Percentiles rank a stretch among this genome's conserved stretches.
Conservation (phyloP, 83 land plant genomes). For the Picea engelmannii region DNA sequence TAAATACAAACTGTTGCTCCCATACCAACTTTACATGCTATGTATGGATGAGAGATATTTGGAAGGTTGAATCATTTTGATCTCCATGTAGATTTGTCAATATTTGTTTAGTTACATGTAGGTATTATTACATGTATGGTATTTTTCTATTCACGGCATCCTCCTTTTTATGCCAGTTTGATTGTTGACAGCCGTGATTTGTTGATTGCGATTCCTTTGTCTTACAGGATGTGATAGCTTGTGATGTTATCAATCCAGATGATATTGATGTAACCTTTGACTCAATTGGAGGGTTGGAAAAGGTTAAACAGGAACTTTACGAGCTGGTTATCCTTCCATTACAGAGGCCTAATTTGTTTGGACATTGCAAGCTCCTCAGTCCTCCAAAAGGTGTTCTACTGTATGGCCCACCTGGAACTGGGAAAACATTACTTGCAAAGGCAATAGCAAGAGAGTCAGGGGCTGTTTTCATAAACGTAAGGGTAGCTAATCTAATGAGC, state of each 20-base stretch:
- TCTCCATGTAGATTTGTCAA: not conserved
- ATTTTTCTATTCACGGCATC: not conserved
- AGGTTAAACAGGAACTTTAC: constrained; percentile 67
- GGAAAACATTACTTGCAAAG: constrained; percentile 95
- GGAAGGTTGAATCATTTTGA: too few relatives aligned
- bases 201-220: not conserved
- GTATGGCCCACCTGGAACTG: constrained; percentile 98
- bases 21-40: too few relatives aligned
- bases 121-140: not conserved
- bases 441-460: constrained; percentile 95
- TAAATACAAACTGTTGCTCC: too few relatives aligned
- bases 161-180: not conserved
- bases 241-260: constrained; percentile 94
- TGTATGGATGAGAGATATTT: too few relatives aligned
- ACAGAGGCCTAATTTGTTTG: constrained; percentile 79
- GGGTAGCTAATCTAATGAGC: constrained; percentile 87
- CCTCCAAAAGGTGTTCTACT: constrained; percentile 92
- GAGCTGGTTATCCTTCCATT: constrained; percentile 93
- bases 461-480: constrained; percentile 94
- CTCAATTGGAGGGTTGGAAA: constrained; percentile 90
- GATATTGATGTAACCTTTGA: constrained; percentile 89
- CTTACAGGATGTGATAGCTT: constrained; percentile 92
- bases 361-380: constrained; percentile 82
- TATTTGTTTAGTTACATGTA: not conserved
- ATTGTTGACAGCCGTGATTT: not conserved